Evolutionary conservation across 495 filamentous ascomycete genomes (phyloP).

Genomic region (Chaetomium cochliodes): DNA sequence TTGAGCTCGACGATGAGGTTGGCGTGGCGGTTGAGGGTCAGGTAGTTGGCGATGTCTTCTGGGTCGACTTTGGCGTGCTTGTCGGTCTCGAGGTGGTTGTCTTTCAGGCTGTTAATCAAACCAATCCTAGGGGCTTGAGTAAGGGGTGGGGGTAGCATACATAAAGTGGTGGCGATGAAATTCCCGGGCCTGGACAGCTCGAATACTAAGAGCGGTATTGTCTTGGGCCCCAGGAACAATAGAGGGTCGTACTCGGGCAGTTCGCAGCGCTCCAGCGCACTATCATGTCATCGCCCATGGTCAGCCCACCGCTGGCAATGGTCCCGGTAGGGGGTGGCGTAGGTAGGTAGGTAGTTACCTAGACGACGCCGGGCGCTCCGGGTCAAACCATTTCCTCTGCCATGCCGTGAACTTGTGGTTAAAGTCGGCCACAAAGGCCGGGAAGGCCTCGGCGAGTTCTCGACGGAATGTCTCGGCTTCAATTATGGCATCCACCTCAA

Average conservation of each 20-base stretch:
- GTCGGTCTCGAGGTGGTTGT: conserved; percentile 13
- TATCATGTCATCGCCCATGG: background rate
- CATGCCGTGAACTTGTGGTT: background rate
- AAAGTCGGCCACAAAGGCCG: conserved; percentile 4
- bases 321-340: background rate
- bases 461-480: background rate
- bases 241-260: conserved; percentile 6
- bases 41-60: background rate
- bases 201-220: background rate
- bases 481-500: background rate
- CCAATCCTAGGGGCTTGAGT: background rate
- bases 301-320: background rate
- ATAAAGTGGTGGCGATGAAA: conserved; percentile 2
- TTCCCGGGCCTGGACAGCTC: background rate
- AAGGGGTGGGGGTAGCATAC: background rate
- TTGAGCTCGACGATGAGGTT: conserved; percentile 12
- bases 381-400: background rate
- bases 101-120: background rate
- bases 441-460: background rate
- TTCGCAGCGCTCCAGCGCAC: background rate
- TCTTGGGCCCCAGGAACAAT: background rate
- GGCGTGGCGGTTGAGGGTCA: conserved; percentile 11
- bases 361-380: background rate
- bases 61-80: background rate
- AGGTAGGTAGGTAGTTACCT: background rate